Evolutionary conservation across 768 basidiomycete genomes (phyloP).

Genomic region (Tulasnella sp.): DNA sequence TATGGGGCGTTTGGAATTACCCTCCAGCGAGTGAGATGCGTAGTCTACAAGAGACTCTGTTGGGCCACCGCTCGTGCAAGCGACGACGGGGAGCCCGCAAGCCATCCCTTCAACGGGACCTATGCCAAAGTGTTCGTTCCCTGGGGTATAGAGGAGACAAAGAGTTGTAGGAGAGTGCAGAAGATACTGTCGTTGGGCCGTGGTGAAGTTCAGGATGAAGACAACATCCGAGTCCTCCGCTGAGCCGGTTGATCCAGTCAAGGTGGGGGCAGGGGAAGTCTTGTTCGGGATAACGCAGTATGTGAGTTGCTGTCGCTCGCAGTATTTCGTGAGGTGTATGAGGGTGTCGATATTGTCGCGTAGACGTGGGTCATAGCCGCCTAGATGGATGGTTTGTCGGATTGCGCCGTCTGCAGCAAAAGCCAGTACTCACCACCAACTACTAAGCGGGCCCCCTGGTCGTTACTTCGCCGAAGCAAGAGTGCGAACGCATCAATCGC

Average conservation of each 20-base stretch:
- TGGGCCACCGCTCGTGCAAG: conserved; percentile 79
- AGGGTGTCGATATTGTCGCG: conserved; percentile 70
- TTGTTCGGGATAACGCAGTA: conserved; percentile 24
- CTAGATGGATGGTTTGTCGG: conserved; percentile 28
- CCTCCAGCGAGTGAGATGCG: conserved; percentile 23
- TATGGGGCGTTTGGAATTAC: too few species aligned
- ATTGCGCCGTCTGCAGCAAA: background rate
- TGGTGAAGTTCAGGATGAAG: conserved; percentile 88
- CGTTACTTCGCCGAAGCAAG: conserved; percentile 30
- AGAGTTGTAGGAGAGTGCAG: conserved; percentile 53
- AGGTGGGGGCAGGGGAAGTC: conserved; percentile 11
- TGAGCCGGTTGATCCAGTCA: conserved; percentile 15
- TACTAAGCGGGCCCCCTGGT: conserved; percentile 47
- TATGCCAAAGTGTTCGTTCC: conserved; percentile 96
- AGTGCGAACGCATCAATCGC: conserved; percentile 68
- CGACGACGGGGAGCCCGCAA: conserved; percentile 80
- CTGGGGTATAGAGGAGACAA: conserved; percentile 82
- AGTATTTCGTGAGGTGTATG: conserved; percentile 44
- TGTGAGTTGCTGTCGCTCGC: conserved; percentile 42
- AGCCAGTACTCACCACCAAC: conserved; percentile 46
- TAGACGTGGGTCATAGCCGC: conserved; percentile 82
- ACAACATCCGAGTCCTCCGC: conserved; percentile 46
- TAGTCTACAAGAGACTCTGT: conserved; percentile 66
- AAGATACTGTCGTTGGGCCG: conserved; percentile 67
- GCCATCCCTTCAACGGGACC: conserved; percentile 92